Evolutionary conservation across 352 stramenopile species (phyloP), one percentile per base, ranked within the genome.

Genomic region (Globisporangium recalcitrans): DNA sequence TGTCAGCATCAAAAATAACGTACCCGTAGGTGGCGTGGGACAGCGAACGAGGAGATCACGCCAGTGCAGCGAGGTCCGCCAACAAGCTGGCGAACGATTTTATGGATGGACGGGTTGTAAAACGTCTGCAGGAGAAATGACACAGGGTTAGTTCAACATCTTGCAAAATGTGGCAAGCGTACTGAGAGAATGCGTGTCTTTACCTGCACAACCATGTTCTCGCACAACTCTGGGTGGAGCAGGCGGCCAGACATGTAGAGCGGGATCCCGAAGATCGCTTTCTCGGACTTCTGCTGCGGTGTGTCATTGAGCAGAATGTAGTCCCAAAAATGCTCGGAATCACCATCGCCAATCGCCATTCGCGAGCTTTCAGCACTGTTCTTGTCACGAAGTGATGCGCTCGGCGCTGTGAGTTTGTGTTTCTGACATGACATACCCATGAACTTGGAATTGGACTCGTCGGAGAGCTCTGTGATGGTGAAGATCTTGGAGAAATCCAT

Each of bases 361-460:
- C 49, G 21, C 13, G 49, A 36, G 9, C 6, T 40, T 16, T 16
- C 22, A 31, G 40, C 22, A 14, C 34, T 13, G 24, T 22, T 52
- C 16, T 26, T 21, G 10, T 11, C 29, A 10, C 2, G 14, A 24
- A 49, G 11, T 0, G 46, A 31, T 6, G 46, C 21, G 11, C 11
- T 36, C 5, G 32, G 38, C 6, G n/a, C 34, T 26, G 26, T 42
- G 16, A 80, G 49, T 34, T 75, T 69, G 14, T 71, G 65, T 3
- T 87, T 52, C 52, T 92, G 76, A 61, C 90, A 91, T 21, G 78
- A 84, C 59, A 84, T 92, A 4, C 85, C 85, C 51, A 95, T 76
- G 51, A 91, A 93, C 66, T 93, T 95, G n/a, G 86, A 95, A 57
- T 95, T 95, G 29, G 78, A 80, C 62, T 91, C 82, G 52, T 95